phyloP scores from a whole-genome alignment of 176 grass and related monocot genomes.

The Hordeum marinum region DNA sequence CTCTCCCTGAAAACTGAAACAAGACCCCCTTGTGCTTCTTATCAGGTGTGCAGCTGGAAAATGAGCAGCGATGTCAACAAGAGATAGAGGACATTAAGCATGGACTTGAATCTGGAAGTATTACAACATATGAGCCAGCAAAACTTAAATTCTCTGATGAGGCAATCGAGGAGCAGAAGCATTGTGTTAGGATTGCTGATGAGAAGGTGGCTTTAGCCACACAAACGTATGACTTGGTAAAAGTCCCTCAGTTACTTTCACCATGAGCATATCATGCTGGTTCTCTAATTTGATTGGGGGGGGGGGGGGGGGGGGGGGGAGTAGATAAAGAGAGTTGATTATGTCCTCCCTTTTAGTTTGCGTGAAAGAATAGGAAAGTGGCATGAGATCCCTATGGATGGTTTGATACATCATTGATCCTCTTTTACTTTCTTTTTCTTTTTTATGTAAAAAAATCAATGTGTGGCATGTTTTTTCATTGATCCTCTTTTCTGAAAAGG shows the following conservation, averaged over 20 bases:
- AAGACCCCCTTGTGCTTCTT: constrained; percentile 24
- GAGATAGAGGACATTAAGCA: constrained; percentile 88
- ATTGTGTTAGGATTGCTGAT: constrained; percentile 95
- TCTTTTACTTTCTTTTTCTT: background rate
- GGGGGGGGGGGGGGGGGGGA: background rate
- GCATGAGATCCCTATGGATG: background rate
- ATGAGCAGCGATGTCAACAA: constrained; percentile 92
- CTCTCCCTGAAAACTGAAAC: background rate
- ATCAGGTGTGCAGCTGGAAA: constrained; percentile 75
- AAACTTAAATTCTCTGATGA: constrained; percentile 92
- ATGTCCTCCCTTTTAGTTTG: background rate
- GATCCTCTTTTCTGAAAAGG: no score
- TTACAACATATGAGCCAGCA: constrained; percentile 62
- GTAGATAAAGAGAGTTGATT: background rate
- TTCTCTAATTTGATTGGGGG: background rate
- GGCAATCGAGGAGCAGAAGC: constrained; percentile 83
- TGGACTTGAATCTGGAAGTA: constrained; percentile 77
- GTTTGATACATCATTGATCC: background rate
- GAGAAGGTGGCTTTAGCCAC: constrained; percentile 97
- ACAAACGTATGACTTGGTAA: constrained; percentile 98
- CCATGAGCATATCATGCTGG: background rate
- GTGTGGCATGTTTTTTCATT: background rate
- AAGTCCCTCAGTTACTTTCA: constrained; percentile 13
- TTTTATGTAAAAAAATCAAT: background rate
- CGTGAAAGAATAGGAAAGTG: background rate